Evolutionary conservation across 2,329 filamentous ascomycete genomes (phyloP), one percentile per base, ranked within the genome.

Genomic region (Aaosphaeria pasadenensis): DNA sequence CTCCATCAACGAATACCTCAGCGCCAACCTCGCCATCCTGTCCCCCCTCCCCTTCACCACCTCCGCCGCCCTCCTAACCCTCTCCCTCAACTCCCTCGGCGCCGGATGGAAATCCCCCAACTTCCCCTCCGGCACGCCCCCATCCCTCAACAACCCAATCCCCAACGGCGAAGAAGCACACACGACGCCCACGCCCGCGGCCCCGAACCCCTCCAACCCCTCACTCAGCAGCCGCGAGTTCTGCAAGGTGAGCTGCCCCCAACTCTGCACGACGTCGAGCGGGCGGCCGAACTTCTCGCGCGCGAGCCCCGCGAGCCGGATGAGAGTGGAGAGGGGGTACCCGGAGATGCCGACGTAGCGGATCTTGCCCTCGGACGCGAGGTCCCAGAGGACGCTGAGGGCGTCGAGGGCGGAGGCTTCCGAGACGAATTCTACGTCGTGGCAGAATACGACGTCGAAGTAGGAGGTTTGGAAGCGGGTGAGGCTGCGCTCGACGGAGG

Each of bases 261-360:
- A 96, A 40, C 86, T 91, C 76, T 92, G 82, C 35, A 95, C 88
- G 6, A 85, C 85, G 64, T 96, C 91, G 29, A 96, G 71, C 1
- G 88, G 86, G 72, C 92, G 88, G 17, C 88, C 88, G 30, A 43
- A 49, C 0, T 89, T 91, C 72, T 88, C 81, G 11, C 68, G 69
- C 2, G 95, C 74, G 70, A 83, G 75, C 66, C 89, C 86, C 3
- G 90, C 87, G 5, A 95, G 77, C 7, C 79, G 78, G 59, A 81
- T 85, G 2, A 96, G 80, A 5, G 84, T 75, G 5, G 81, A 76
- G 1, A 95, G 82, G 0, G 91, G 91, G 57, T 94, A 96, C 5
- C 91, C 91, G 33, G 87, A 91, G 60, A 96, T 95, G 31, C 91
- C 91, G 24, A 96, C 80, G 62, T 95, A 92, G 50, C 82, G 83